Percentiles rank a stretch among this genome's conserved stretches.
These are phyloP conservation scores for Magnolia kwangsiensis DNA, from an alignment of 164 flowering plant species.

Conservation along the genomic window DNA sequence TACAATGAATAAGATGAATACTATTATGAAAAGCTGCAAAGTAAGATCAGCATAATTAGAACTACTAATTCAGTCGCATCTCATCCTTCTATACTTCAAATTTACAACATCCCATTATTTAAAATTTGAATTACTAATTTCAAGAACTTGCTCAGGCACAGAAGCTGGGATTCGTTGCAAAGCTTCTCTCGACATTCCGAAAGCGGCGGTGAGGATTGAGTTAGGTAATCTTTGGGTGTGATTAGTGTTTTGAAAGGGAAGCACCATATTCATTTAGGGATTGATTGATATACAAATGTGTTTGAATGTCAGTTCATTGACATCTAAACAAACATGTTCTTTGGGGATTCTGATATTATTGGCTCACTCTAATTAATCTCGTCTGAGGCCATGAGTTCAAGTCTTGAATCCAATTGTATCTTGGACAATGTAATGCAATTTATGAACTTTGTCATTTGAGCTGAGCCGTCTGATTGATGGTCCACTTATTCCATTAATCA, in stretches of 20 bases:
- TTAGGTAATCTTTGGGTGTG: not conserved
- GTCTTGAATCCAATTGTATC: too few relatives aligned
- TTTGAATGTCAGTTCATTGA: not conserved
- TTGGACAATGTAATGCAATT: too few relatives aligned
- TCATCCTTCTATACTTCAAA: not conserved
- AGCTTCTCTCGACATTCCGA: conserved; percentile 15
- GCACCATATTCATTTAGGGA: not conserved
- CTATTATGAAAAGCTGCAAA: conserved; percentile 25
- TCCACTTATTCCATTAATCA: too few relatives aligned
- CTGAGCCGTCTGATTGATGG: not conserved
- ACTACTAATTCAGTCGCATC: not conserved
- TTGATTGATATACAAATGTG: too few relatives aligned
- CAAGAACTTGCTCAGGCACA: conserved; percentile 24
- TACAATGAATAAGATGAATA: conserved; percentile 18
- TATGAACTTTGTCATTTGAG: too few relatives aligned
- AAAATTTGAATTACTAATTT: not conserved
- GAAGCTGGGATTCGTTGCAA: conserved; percentile 24
- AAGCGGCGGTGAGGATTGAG: conserved; percentile 17
- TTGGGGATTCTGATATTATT: too few relatives aligned
- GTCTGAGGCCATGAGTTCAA: too few relatives aligned
- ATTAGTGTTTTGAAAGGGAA: not conserved
- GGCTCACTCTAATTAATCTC: too few relatives aligned
- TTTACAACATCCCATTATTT: too few relatives aligned
- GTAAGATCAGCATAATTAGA: conserved; percentile 17
- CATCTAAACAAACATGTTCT: not conserved